A percentile compares a stretch with the other conserved stretches of the same genome.
These are phyloP conservation scores for Pseudonitzschia pungens DNA, from an alignment of 108 stramenopile species.

Conservation along the genomic window DNA sequence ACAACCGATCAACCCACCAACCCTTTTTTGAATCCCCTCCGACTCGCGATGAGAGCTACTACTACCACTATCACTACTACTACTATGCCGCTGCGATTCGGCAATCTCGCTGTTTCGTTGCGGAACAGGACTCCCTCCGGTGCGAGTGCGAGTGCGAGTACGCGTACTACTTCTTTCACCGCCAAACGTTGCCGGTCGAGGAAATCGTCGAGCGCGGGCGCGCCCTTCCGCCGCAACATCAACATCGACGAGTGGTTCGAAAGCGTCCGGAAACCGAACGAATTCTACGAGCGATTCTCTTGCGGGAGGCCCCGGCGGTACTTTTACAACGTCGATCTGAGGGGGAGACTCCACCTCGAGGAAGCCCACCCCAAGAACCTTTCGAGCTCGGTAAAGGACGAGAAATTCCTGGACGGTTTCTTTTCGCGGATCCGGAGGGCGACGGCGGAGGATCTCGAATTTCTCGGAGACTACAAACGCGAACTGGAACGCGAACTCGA, in stretches of 20 bases:
- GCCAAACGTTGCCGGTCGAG: too few species aligned
- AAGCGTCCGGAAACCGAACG: constrained; percentile 31
- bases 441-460: constrained; percentile 2
- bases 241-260: constrained; percentile 48
- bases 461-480: constrained; percentile 12
- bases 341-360: constrained; percentile 50
- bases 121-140: background rate
- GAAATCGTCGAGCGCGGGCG: too few species aligned
- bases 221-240: background rate
- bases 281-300: constrained; percentile 39
- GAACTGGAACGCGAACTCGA: too few species aligned
- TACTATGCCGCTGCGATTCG: too few species aligned
- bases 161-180: too few species aligned
- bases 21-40: too few species aligned
- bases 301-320: constrained; percentile 24
- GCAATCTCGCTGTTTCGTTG: too few species aligned
- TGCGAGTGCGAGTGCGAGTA: too few species aligned
- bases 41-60: too few species aligned
- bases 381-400: constrained; percentile 54
- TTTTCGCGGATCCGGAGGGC: constrained; percentile 30
- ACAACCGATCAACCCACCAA: too few species aligned
- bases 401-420: constrained; percentile 50
- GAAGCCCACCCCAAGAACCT: constrained; percentile 59
- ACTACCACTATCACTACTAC: too few species aligned
- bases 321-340: constrained; percentile 54